phyloP scores from a whole-genome alignment of 2,329 filamentous ascomycete species.

The Botrytis deweyae region DNA sequence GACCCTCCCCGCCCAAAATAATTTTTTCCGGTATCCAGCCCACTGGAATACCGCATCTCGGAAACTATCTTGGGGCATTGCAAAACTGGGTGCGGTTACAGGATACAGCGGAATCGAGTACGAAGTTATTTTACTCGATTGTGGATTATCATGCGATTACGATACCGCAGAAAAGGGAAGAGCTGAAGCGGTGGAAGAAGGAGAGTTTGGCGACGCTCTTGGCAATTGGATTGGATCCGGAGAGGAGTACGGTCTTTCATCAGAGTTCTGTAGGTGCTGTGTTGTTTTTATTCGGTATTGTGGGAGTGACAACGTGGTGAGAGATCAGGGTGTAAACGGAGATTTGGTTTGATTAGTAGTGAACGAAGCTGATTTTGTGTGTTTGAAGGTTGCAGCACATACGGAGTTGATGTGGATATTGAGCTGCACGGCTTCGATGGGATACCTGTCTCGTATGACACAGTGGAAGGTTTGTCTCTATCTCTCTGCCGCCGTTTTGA shows the following conservation, averaged over 20 bases:
- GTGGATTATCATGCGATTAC: constrained; percentile 96
- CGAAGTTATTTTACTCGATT: constrained; percentile 76
- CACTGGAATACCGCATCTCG: constrained; percentile 88
- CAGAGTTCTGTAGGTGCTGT: constrained; percentile 65
- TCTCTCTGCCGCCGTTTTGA: neutral
- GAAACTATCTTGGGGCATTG: constrained; percentile 91
- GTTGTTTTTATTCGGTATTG: constrained; percentile 7
- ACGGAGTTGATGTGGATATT: constrained; percentile 96
- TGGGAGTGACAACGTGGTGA: neutral
- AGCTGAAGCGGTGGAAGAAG: constrained; percentile 63
- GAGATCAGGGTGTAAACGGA: neutral
- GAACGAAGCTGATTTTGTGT: constrained; percentile 4
- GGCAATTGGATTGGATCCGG: constrained; percentile 79
- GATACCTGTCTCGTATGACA: constrained; percentile 96
- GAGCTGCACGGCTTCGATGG: constrained; percentile 86
- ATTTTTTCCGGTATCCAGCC: constrained; percentile 98
- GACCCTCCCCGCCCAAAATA: constrained; percentile 39
- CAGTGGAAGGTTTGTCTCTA: constrained; percentile 80
- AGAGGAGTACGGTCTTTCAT: constrained; percentile 76
- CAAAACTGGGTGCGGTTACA: constrained; percentile 84
- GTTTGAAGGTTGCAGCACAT: constrained; percentile 67
- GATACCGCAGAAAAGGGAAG: constrained; percentile 61
- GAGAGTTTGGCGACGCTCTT: constrained; percentile 78
- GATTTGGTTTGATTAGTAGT: neutral
- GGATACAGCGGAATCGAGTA: constrained; percentile 53